A percentile compares a stretch with the other conserved stretches of the same genome.
phyloP scores from a whole-genome alignment of 768 basidiomycete species.

The Collybia sordida region DNA sequence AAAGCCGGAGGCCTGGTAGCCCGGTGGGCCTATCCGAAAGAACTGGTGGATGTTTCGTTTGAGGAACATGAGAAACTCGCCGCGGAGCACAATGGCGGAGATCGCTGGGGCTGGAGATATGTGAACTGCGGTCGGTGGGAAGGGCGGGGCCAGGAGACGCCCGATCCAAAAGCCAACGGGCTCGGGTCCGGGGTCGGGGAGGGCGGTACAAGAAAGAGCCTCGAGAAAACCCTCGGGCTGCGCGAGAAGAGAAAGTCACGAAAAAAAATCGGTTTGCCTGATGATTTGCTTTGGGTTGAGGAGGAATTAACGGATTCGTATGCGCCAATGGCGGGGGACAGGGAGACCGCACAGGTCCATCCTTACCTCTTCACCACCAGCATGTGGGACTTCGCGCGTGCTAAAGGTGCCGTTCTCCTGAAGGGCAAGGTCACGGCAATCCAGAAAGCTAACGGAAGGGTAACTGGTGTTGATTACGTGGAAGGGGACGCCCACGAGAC shows the following conservation, averaged over 20 bases:
- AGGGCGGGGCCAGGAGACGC: constrained; percentile 48
- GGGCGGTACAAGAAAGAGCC: constrained; percentile 40
- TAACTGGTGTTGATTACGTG: constrained; percentile 51
- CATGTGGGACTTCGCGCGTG: constrained; percentile 65
- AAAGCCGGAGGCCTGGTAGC: constrained; percentile 87
- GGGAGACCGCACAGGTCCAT: constrained; percentile 76
- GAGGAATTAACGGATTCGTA: constrained; percentile 62
- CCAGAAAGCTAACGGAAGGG: constrained; percentile 34
- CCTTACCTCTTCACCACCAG: constrained; percentile 72
- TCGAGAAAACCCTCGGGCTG: constrained; percentile 57
- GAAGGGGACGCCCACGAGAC: constrained; percentile 21
- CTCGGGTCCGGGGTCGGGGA: constrained; percentile 23
- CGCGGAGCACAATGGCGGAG: constrained; percentile 60
- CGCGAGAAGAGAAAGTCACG: constrained; percentile 20
- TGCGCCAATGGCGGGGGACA: constrained; percentile 51
- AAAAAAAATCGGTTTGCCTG: constrained; percentile 40
- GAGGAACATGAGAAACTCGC: constrained; percentile 75
- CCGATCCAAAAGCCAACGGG: constrained; percentile 10
- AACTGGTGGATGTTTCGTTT: constrained; percentile 71
- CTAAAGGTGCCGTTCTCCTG: constrained; percentile 50
- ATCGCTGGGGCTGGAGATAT: constrained; percentile 83
- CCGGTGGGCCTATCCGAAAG: constrained; percentile 78
- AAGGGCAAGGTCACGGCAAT: constrained; percentile 46
- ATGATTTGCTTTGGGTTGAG: constrained; percentile 53
- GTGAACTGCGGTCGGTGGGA: constrained; percentile 75